A percentile compares a stretch with the other conserved stretches of the same genome.
Conservation (phyloP, 2,329 filamentous ascomycete genomes). For the Hirsutella rhossiliensis region DNA sequence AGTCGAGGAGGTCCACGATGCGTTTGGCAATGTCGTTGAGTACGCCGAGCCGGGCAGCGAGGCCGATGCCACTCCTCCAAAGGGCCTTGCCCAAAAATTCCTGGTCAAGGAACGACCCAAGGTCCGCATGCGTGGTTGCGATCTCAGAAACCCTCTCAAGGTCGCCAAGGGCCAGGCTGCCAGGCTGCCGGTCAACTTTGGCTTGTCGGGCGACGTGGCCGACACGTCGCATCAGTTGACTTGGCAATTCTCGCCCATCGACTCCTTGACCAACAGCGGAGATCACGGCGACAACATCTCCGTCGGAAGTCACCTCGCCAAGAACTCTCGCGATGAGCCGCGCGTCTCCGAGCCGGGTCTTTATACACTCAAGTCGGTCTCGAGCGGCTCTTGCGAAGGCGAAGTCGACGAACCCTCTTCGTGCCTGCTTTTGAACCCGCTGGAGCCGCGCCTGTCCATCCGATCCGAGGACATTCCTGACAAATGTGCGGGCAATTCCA, state of each 20-base stretch:
- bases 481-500: conserved; percentile 87
- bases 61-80: conserved; percentile 48
- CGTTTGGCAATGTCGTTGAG: conserved; percentile 72
- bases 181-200: conserved; percentile 60
- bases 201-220: conserved; percentile 42
- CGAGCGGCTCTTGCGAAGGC: conserved; percentile 70
- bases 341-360: conserved; percentile 66
- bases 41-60: conserved; percentile 60
- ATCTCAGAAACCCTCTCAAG: conserved; percentile 67
- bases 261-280: conserved; percentile 55
- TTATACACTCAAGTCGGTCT: conserved; percentile 72
- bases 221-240: conserved; percentile 60
- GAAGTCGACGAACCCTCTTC: conserved; percentile 89
- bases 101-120: conserved; percentile 77
- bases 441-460: conserved; percentile 68
- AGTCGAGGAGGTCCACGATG: conserved; percentile 86
- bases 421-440: conserved; percentile 84
- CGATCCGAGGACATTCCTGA: conserved; percentile 75
- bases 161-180: conserved; percentile 63
- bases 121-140: conserved; percentile 60
- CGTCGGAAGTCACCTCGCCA: conserved; percentile 46
- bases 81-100: conserved; percentile 64
- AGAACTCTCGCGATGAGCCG: conserved; percentile 50
- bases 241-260: conserved; percentile 72
- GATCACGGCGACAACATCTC: conserved; percentile 53